Base-by-base conservation (phyloP, 768 basidiomycete genomes). In the Naganishia vaughanmartiniae region DNA sequence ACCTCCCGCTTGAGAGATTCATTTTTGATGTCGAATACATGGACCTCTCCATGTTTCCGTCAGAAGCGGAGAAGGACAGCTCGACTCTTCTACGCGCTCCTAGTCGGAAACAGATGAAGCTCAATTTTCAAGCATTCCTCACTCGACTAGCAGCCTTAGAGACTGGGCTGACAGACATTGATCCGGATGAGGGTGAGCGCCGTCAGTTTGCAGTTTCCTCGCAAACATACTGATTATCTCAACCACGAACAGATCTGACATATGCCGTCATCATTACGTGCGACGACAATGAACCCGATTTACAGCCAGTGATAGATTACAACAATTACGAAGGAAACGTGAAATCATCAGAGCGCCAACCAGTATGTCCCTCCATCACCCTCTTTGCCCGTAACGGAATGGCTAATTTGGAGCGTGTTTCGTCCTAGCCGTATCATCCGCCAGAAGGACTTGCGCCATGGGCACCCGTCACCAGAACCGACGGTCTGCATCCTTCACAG, bases 201-300 rank as follows among this genome's bases (percentile, higher is more conserved):
- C 30, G 39, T 6, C 9, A n/a, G 2, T 14, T 15, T 10, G n/a
- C 42, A 14, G 21, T 28, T 17, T 26, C 30, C 12, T 12, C 2
- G 36, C 14, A 36, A 36, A 15, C 6, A 9, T 12, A 24, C 39
- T 26, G 60, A 39, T 45, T 63, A 15, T 1, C 12, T n/a, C 6
- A 17, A 2, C 2, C 24, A 10, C 39, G 15, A 28, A 89, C 87
- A 68, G 88, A 92, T 70, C 83, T 87, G 24, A 89, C 91, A 0
- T 95, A 94, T 75, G 88, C 89, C 0, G 87, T 95, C 67, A 79
- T 92, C n/a, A 81, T 94, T 26, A 93, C 94, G 76, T 84, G 93
- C 65, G 86, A 86, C 74, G 89, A 91, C 54, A 84, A 82, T 66
- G 84, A 84, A 10, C 89, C 89, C 0, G 68, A 69, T 60, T 14